These are phyloP conservation scores for Acanthamoeba culbertsoni DNA, from an alignment of 208 protist species.

Conservation along the genomic window DNA sequence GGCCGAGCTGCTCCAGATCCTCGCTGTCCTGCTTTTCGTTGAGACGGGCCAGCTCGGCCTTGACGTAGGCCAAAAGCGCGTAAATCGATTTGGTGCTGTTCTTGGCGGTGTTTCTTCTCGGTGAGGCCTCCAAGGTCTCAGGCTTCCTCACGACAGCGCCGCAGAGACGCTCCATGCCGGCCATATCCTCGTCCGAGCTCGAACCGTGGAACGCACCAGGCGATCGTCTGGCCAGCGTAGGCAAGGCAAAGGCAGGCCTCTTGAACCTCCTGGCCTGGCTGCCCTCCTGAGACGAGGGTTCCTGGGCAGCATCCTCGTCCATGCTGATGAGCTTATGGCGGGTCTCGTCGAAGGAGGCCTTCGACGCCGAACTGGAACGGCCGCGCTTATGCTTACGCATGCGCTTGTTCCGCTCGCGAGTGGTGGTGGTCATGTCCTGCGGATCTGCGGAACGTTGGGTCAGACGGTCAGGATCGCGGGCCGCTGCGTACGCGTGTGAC, in stretches of 20 bases:
- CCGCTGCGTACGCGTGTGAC: background rate
- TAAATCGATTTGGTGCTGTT: background rate
- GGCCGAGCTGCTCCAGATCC: background rate
- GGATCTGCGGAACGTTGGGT: background rate
- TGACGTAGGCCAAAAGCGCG: background rate
- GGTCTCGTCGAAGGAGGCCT: background rate
- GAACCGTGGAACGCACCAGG: background rate
- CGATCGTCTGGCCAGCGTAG: background rate
- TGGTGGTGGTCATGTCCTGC: conserved; percentile 29
- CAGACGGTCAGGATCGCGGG: too few relatives aligned
- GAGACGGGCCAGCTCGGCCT: conserved; percentile 4
- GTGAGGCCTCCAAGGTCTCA: background rate
- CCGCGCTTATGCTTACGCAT: background rate
- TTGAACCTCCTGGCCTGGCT: background rate
- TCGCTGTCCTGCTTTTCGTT: background rate
- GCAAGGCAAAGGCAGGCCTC: background rate
- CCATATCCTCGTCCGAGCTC: background rate
- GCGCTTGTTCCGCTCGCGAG: background rate
- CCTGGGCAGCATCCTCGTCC: background rate
- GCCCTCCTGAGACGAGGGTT: background rate
- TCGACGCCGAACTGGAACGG: background rate
- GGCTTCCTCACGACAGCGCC: background rate
- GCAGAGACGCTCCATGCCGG: background rate
- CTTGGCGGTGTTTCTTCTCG: too few relatives aligned
- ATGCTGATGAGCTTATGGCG: background rate